These are phyloP conservation scores for Epichloe gansuensis DNA, from an alignment of 2,329 filamentous ascomycete species.

Conservation along the genomic window DNA sequence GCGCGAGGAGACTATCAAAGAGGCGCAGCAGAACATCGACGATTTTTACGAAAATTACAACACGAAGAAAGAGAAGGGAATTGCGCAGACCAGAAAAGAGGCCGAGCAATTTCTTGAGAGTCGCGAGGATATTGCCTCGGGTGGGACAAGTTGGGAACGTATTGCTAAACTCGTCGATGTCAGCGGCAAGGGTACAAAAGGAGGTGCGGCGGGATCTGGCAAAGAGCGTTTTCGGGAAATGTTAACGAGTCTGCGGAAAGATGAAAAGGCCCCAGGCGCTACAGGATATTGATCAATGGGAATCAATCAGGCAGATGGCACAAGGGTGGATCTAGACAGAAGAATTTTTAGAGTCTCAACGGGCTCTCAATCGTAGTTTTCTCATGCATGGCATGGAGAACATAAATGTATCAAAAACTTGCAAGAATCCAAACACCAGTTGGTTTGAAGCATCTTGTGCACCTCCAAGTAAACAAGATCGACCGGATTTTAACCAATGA, in stretches of 20 bases:
- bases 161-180: constrained; percentile 97
- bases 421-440: background rate
- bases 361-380: background rate
- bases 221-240: constrained; percentile 95
- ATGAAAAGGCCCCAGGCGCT: constrained; percentile 69
- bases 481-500: background rate
- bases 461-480: background rate
- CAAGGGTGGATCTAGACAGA: background rate
- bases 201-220: constrained; percentile 77
- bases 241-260: constrained; percentile 77
- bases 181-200: constrained; percentile 81
- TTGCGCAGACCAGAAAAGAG: constrained; percentile 78
- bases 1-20: constrained; percentile 75
- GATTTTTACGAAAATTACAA: constrained; percentile 99
- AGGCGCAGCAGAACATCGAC: constrained; percentile 88
- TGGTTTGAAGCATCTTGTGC: background rate
- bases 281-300: constrained; percentile 45
- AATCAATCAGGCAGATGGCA: background rate
- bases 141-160: constrained; percentile 96
- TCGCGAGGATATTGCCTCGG: constrained; percentile 84
- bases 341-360: background rate
- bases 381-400: background rate
- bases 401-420: no score
- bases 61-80: constrained; percentile 88
- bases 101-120: constrained; percentile 84